Conservation (phyloP, 78 protist species). For the Corallochytrium limacisporum region DNA sequence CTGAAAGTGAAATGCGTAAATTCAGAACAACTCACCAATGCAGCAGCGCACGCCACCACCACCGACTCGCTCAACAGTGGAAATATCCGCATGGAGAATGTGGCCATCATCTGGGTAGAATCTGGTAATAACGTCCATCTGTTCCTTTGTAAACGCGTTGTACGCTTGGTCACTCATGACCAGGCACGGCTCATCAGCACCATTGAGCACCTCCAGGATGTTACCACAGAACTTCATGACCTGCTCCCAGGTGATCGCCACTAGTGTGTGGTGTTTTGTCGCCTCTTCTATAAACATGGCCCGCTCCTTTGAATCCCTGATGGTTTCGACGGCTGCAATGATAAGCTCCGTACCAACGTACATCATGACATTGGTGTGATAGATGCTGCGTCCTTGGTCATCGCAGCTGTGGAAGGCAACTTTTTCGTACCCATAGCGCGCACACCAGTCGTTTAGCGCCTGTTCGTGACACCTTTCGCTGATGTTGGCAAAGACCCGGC, state of each 20-base stretch:
- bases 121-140: background rate
- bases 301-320: no score
- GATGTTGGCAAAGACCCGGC: no score
- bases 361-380: conserved; percentile 59
- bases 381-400: background rate
- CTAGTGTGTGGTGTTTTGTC: conserved; percentile 9
- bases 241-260: conserved; percentile 15
- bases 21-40: conserved; percentile 14
- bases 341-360: conserved; percentile 18
- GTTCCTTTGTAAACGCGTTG: conserved; percentile 4
- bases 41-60: conserved; percentile 27
- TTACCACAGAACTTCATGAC: conserved; percentile 13
- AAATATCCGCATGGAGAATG: conserved; percentile 3
- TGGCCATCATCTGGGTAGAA: background rate
- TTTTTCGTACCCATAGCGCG: background rate
- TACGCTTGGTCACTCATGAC: background rate
- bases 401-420: conserved; percentile 2
- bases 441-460: background rate
- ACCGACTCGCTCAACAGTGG: conserved; percentile 8
- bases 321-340: conserved; percentile 21
- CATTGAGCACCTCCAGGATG: conserved; percentile 14
- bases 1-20: no score
- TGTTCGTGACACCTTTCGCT: no score
- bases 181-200: background rate
- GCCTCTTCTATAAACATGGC: no score